Conservation (phyloP, 352 stramenopile genomes). For the Thraustotheca clavata region DNA sequence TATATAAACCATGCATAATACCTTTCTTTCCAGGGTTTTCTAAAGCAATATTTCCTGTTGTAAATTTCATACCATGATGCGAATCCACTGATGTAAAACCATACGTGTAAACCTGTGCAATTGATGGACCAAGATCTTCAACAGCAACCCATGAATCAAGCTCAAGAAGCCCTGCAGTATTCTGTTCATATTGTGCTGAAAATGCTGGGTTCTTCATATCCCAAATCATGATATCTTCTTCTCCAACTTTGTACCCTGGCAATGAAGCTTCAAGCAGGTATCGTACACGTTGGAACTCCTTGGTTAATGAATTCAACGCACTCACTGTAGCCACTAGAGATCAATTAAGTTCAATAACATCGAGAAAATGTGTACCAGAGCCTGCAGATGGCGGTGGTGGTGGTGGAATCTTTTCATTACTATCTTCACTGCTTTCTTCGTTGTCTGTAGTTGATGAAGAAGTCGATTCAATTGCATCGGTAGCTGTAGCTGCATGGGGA, state of each 20-base stretch:
- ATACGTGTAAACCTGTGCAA: constrained; percentile 46
- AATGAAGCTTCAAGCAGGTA: constrained; percentile 56
- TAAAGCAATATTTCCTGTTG: constrained; percentile 39
- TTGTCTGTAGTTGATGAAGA: constrained; percentile 16
- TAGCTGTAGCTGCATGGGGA: constrained; percentile 27
- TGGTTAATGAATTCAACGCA: constrained; percentile 24
- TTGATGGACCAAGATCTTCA: constrained; percentile 46
- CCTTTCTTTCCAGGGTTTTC: constrained; percentile 19
- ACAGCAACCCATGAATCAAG: constrained; percentile 70
- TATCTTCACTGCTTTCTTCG: constrained; percentile 20
- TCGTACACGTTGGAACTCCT: constrained; percentile 52
- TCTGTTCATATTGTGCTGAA: constrained; percentile 45
- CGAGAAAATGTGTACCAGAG: background rate
- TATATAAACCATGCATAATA: constrained; percentile 20
- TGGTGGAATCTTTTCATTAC: constrained; percentile 24
- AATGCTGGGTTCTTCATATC: constrained; percentile 62
- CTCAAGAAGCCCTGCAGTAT: constrained; percentile 40
- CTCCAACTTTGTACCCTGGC: constrained; percentile 38
- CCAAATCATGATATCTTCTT: constrained; percentile 47
- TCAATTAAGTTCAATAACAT: background rate
- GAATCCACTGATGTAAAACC: constrained; percentile 40
- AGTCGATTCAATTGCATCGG: background rate
- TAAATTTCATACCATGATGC: constrained; percentile 56
- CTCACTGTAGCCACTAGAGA: constrained; percentile 21
- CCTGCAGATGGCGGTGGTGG: constrained; percentile 27